Evolutionary conservation across 2,329 filamentous ascomycete species (phyloP), one percentile per base, ranked within the genome.

Genomic region (Magnaporthiopsis rhizophila): DNA sequence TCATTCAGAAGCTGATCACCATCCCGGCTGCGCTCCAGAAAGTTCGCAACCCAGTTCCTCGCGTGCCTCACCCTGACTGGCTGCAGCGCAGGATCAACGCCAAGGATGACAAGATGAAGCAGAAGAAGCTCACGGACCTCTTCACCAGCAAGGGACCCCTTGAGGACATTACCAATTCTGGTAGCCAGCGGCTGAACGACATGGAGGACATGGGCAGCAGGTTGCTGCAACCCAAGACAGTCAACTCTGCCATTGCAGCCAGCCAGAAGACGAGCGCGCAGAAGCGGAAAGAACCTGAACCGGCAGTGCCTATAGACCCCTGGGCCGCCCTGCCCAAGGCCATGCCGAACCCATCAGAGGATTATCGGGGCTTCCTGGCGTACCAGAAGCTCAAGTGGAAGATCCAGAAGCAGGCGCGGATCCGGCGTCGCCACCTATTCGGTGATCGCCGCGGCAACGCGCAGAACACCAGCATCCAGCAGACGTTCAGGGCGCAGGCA

Each of bases 371-470:
- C 0, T 99, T 96, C 80, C 75, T 99, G 63, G 84, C 89, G 72
- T 98, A 98, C 72, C 95, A 99, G 74, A 99, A 99, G 77, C 87
- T 93, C 78, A 99, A 99, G 76, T 99, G 95, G 95, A 97, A 94
- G 79, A 89, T 98, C 53, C 95, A 99, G 74, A 96, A 92, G 72
- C 90, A 96, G 74, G 92, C 94, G 45, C 87, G 95, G 28, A 83
- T 89, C 66, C 88, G 94, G 58, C 85, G 96, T 68, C 86, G 94
- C 61, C 95, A 99, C 74, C 81, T 99, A 0, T 99, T 99, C 71
- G 95, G 95, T 66, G 94, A 99, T 71, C 88, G 89, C 65, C 85
- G 88, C 66, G 80, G 80, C 13, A 89, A 88, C 64, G 83, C 58
- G 26, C 65, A 83, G 57, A 86, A 89, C 72, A 84, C 76, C 72